These are phyloP conservation scores for Microbotryomycetes sp. DNA, from an alignment of 1,284 basidiomycete species.

Conservation along the genomic window DNA sequence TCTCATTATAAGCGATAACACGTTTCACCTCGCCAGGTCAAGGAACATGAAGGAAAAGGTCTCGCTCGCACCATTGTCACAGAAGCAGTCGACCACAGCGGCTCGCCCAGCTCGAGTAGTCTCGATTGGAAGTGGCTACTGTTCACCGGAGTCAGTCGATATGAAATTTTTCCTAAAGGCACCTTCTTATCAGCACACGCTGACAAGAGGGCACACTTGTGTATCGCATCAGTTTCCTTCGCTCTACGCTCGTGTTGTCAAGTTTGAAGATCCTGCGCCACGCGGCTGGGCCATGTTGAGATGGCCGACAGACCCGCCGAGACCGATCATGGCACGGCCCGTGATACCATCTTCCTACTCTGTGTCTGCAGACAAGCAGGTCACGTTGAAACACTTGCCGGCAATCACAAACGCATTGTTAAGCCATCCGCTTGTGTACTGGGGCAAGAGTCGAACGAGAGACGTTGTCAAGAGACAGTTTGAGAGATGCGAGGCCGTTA, in stretches of 20 bases:
- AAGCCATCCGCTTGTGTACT: neutral
- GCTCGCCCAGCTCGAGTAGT: neutral
- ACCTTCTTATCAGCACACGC: too few species aligned
- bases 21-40: too few species aligned
- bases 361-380: neutral
- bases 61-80: neutral
- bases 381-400: neutral
- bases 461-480: neutral
- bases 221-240: too few species aligned
- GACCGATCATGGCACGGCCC: neutral
- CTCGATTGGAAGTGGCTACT: neutral
- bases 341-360: neutral
- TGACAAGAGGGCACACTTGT: too few species aligned
- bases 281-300: neutral
- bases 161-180: too few species aligned
- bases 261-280: neutral
- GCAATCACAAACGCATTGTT: neutral
- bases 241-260: neutral
- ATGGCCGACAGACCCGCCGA: neutral
- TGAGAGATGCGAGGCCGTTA: neutral
- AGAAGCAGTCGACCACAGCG: neutral
- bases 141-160: neutral
- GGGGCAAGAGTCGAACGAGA: neutral
- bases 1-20: too few species aligned
- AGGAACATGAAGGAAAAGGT: neutral